Base-by-base conservation (phyloP, 192 early-diverging fungal genomes). In the Spizellomyces sp. region DNA sequence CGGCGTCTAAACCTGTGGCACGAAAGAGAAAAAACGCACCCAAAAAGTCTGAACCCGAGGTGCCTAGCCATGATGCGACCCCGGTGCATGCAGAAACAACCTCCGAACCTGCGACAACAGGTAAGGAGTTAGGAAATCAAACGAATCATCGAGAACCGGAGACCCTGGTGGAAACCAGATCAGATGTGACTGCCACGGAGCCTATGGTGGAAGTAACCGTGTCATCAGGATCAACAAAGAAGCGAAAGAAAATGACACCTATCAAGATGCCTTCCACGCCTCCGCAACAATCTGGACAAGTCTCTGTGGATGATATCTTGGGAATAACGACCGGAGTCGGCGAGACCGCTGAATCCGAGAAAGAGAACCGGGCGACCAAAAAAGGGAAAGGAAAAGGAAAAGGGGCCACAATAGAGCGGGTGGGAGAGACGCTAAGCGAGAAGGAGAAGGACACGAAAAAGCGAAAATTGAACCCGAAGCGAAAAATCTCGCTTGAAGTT, bases 391-490 rank as follows among this genome's bases (percentile, higher is more conserved):
- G 50, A n/a, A 54, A 54, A 4, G 14, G 50, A 54, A 54, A 54
- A 2, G 50, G 17, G 50, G 14, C 50, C 1, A 12, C 50, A 54
- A 19, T 2, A 36, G 27, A 36, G 27, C 3, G 0, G 50, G 0
- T 54, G 50, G 50, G 14, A 54, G 50, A 54, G 27, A 36, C 27
- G 0, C 27, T 36, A 3, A 36, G 27, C 27, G 27, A 36, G 27
- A 54, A 54, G 4, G 17, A 54, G 50, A 54, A 54, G 50, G 50
- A 54, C 17, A 19, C 50, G 50, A 64, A 45, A 43, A 64, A 64
- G 21, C 48, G 66, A 14, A 68, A 68, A 42, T 14, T 68, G 8
- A 57, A 57, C 5, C 21, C 52, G 19, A 52, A 52, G 41, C 66
- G 66, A 8, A 59, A 19, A 41, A 17, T 58, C 14, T 54, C 66